Conservation (phyloP, 345 rosid genomes). For the Eutrema yunnanense region DNA sequence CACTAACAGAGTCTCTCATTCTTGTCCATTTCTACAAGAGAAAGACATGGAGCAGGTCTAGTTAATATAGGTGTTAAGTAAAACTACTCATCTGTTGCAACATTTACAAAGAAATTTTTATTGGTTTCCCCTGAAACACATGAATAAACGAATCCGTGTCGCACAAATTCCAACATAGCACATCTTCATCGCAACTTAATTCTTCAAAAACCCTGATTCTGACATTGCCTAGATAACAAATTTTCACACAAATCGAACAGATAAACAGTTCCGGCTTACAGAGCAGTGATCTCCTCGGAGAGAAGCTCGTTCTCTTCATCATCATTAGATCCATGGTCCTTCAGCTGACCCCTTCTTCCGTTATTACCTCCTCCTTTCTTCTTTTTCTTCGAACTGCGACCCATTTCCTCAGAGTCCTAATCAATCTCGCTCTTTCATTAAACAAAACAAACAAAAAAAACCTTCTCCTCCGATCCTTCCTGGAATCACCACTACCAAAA, state of each 20-base stretch:
- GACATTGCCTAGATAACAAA: not conserved
- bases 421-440: not conserved
- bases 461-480: not conserved
- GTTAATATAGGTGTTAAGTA: no score
- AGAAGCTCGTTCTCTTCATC: constrained; percentile 74
- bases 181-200: not conserved
- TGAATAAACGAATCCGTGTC: not conserved
- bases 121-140: not conserved
- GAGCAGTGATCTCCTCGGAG: constrained; percentile 87
- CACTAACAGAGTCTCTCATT: no score
- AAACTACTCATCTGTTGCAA: no score
- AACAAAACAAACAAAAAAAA: not conserved
- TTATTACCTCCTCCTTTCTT: constrained; percentile 58
- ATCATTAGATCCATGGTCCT: constrained; percentile 48
- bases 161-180: no score
- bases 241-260: not conserved
- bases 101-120: not conserved
- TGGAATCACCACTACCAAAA: constrained; percentile 4
- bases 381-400: constrained; percentile 67
- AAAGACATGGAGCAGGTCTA: no score
- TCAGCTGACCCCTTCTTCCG: constrained; percentile 60
- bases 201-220: not conserved
- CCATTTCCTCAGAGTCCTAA: constrained; percentile 35
- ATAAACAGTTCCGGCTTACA: constrained; percentile 42
- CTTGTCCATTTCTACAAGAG: no score